These are phyloP conservation scores for Didymosphaeria variabile DNA, from an alignment of 2,329 filamentous ascomycete genomes.

Conservation along the genomic window DNA sequence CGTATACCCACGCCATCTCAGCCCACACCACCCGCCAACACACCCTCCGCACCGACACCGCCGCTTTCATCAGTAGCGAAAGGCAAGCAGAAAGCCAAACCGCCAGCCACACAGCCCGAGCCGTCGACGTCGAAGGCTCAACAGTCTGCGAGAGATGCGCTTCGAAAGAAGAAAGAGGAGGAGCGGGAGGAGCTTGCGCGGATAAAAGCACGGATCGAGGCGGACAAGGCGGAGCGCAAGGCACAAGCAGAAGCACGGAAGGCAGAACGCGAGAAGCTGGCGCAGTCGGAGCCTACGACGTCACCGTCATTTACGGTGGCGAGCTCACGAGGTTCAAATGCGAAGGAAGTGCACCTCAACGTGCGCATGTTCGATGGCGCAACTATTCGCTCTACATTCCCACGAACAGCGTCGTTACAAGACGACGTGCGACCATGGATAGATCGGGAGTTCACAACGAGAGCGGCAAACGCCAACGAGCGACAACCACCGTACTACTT, in stretches of 20 bases:
- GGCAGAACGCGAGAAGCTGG: slow-evolving; percentile 44
- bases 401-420: slow-evolving; percentile 68
- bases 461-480: slow-evolving; percentile 30
- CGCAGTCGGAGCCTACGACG: slow-evolving; percentile 18
- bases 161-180: slow-evolving; percentile 69
- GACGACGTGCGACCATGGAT: slow-evolving; percentile 80
- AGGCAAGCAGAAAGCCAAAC: slow-evolving; percentile 54
- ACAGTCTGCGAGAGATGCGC: slow-evolving; percentile 53
- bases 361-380: slow-evolving; percentile 86
- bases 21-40: slow-evolving; percentile 15
- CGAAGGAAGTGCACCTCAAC: slow-evolving; percentile 64
- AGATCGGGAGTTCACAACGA: slow-evolving; percentile 56
- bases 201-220: slow-evolving; percentile 78
- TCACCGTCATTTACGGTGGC: slow-evolving; percentile 15
- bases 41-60: slow-evolving; percentile 21
- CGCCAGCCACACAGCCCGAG: slow-evolving; percentile 44
- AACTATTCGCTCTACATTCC: slow-evolving; percentile 77
- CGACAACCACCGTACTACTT: slow-evolving; percentile 74
- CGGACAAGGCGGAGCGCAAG: slow-evolving; percentile 75
- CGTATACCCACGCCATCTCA: slow-evolving; percentile 9
- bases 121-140: slow-evolving; percentile 49
- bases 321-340: slow-evolving; percentile 39
- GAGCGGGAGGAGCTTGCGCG: slow-evolving; percentile 74
- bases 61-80: slow-evolving; percentile 38
- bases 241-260: slow-evolving; percentile 45